Conservation (phyloP, 2,329 filamentous ascomycete species). For the Colletotrichum cuscutae region DNA sequence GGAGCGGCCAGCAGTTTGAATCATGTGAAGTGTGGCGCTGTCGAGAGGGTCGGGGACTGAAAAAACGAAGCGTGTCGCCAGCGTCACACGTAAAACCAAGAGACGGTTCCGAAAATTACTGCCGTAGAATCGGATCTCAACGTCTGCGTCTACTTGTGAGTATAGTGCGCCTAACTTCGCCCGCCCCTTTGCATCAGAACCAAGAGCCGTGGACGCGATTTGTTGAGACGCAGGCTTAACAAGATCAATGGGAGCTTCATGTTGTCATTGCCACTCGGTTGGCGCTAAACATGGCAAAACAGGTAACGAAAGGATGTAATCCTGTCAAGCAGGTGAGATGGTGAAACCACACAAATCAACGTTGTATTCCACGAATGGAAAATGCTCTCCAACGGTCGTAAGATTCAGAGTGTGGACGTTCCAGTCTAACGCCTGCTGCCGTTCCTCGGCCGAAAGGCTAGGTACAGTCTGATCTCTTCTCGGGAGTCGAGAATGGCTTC, state of each 20-base stretch:
- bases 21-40: background rate
- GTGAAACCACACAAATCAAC: slow-evolving; percentile 16
- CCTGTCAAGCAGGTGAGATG: background rate
- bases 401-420: background rate
- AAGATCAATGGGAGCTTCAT: background rate
- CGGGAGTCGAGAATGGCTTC: background rate
- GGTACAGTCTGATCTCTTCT: background rate
- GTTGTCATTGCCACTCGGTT: background rate
- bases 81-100: background rate
- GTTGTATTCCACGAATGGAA: slow-evolving; percentile 16
- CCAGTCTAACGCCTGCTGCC: background rate
- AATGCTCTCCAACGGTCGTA: background rate
- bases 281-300: no score
- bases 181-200: background rate
- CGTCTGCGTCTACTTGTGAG: background rate
- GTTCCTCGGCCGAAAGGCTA: background rate
- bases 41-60: background rate
- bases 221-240: no score
- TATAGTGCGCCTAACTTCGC: background rate
- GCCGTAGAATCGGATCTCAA: background rate
- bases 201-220: background rate
- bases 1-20: background rate
- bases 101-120: no score
- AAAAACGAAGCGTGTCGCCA: slow-evolving; percentile 1
- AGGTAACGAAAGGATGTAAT: background rate